These are phyloP conservation scores for Funneliformis mosseae DNA, from an alignment of 192 early-diverging fungal genomes.

Conservation along the genomic window DNA sequence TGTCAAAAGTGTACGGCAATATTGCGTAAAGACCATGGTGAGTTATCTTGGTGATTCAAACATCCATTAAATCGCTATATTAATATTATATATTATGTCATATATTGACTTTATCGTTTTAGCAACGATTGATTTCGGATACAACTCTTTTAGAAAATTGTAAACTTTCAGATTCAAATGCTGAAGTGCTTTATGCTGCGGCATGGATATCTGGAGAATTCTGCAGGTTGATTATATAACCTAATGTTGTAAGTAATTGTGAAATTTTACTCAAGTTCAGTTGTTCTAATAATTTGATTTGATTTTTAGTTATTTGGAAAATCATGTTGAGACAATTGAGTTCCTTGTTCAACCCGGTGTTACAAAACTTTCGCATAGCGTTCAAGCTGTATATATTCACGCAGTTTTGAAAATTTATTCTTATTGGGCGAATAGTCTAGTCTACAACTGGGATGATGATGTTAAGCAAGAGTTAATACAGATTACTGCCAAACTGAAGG, in stretches of 20 bases:
- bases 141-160: conserved; percentile 59
- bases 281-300: not conserved
- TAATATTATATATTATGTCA: not conserved
- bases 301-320: conserved; percentile 37
- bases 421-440: conserved; percentile 57
- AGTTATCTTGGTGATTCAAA: not conserved
- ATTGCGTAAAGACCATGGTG: conserved; percentile 77
- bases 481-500: conserved; percentile 47
- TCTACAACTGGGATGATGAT: conserved; percentile 55
- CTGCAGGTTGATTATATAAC: conserved; percentile 50
- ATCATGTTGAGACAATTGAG: conserved; percentile 43
- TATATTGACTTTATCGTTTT: not conserved
- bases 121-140: conserved; percentile 75
- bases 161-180: conserved; percentile 62
- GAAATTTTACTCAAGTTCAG: not conserved
- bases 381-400: conserved; percentile 73
- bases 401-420: conserved; percentile 72
- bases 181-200: conserved; percentile 79
- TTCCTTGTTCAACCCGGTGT: conserved; percentile 48
- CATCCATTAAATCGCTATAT: no score
- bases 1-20: conserved; percentile 80
- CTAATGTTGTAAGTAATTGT: not conserved
- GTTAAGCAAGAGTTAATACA: conserved; percentile 51
- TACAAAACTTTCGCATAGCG: conserved; percentile 53
- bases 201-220: conserved; percentile 94